Evolutionary conservation across 2,329 filamentous ascomycete species (phyloP), one percentile per base, ranked within the genome.

Genomic region (Waltergamsia citrina): DNA sequence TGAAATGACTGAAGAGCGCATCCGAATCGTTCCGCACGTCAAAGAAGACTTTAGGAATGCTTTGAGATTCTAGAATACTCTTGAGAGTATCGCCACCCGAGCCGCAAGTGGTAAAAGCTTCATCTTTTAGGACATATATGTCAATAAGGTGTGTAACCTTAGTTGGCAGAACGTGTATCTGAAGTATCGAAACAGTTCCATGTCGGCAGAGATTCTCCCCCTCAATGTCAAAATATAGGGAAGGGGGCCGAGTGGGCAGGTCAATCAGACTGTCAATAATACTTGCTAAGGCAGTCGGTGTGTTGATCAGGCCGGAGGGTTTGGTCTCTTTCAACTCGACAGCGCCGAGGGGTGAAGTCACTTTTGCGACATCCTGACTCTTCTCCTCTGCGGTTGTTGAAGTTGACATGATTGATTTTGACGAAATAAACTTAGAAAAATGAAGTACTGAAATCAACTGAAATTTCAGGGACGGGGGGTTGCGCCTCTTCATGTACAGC

Each of bases 21-120:
- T 77, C 67, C 0, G 73, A 71, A 42, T 76, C 70, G 40, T 69
- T 71, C 3, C 71, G 67, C 12, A 78, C 56, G 38, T 79, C 73
- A 43, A 75, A 78, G 38, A 78, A 61, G 20, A 67, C 63, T 41
- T 78, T 77, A 0, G 52, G 48, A 14, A 43, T 42, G 10, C 11
- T 3, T 7, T 15, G 6, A 0, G 54, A 59, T 46, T 76, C 63
- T 1, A 76, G 47, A 8, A 76, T 57, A 0, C 31, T 29, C 39
- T 62, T 60, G 2, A 65, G 38, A 7, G 44, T 43, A 12, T 4
- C 8, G 6, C 33, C 33, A 15, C 12, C 20, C 10, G 29, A 12
- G 7, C 27, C 27, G 6, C 7, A 11, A 11, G 34, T 36, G n/a
- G 27, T 16, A 41, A 72, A 71, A 0, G 60, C 60, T 16, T 37